Base-by-base conservation (phyloP, 768 basidiomycete genomes). In the Termitomyces sp. region DNA sequence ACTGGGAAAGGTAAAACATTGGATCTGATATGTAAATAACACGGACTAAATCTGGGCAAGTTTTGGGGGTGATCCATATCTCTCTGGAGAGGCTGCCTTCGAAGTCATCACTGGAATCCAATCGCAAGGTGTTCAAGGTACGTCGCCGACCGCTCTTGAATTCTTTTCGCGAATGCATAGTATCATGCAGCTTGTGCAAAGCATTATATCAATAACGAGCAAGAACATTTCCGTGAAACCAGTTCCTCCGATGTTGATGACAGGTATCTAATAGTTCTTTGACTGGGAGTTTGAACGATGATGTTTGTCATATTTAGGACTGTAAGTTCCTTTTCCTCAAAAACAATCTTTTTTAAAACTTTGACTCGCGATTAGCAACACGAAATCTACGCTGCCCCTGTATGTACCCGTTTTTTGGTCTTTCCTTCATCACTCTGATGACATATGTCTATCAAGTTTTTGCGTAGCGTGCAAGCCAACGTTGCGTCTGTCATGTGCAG, bases 401-500 rank as follows among this genome's bases (percentile, higher is more conserved):
- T 79, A 64, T 55, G 74, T 57, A 18, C 26, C 45, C 9, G n/a
- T 8, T 18, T 31, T 20, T 12, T 7, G 50, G 4, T 10, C 49
- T 39, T 34, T 10, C 49, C 34, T 34, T 31, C n/a, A 31, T 29
- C 16, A 0, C 13, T 41, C 39, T 52, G 16, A 13, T 22, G 34
- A 36, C 34, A 34, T 29, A 34, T 51, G 8, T 37, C 26, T 37
- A 16, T 26, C 5, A 51, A 77, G 72, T 82, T 82, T 65, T 64
- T 86, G 63, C 80, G 81, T 44, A 78, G 81, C 20, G 81, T 88
- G 4, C 79, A 81, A 68, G 86, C 86, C 12, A 82, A 82, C 55
- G 86, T 86, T 12, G 82, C 86, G 1, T 68, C 83, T 4, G 77
- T 88, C 55, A 86, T 86, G 85, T 86, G 85, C 68, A 83, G 81